phyloP scores from a whole-genome alignment of 2,329 filamentous ascomycete genomes.

The Diaporthe sp. region DNA sequence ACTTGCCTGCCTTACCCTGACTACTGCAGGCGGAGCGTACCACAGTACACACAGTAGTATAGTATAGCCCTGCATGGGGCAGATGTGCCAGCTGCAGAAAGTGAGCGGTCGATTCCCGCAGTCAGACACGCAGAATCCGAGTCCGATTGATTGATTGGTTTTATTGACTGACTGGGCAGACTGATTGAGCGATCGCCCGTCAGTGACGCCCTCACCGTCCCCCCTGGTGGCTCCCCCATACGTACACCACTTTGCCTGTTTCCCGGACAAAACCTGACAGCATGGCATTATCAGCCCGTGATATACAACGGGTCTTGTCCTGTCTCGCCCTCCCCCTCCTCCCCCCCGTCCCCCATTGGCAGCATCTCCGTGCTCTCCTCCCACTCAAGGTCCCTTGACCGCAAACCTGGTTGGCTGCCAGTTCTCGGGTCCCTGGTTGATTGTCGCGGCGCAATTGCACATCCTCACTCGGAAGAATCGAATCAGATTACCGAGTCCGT shows the following conservation, averaged over 20 bases:
- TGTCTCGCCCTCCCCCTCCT: constrained; percentile 4
- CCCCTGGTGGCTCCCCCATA: too few relatives aligned
- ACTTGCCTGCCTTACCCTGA: not conserved
- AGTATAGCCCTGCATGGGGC: not conserved
- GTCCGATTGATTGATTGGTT: not conserved
- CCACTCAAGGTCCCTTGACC: constrained; percentile 7
- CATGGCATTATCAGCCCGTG: constrained; percentile 12
- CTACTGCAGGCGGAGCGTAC: constrained; percentile 15
- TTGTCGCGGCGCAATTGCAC: constrained; percentile 24
- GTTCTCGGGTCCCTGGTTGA: constrained; percentile 17
- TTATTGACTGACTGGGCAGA: constrained; percentile 1
- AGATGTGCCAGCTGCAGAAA: constrained; percentile 9
- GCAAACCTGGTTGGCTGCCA: constrained; percentile 5
- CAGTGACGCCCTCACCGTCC: constrained; percentile 28
- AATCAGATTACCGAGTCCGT: constrained; percentile 29
- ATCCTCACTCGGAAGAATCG: constrained; percentile 30
- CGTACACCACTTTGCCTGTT: not conserved
- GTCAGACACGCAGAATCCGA: constrained; percentile 28
- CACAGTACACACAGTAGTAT: not conserved
- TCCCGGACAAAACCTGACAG: constrained; percentile 1
- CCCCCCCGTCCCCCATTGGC: not conserved
- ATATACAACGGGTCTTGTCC: constrained; percentile 1
- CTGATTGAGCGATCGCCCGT: constrained; percentile 21
- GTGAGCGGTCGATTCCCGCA: constrained; percentile 18
- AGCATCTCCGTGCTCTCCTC: constrained; percentile 16